Evolutionary conservation across 768 basidiomycete species (phyloP).

Genomic region (Bullera alba): DNA sequence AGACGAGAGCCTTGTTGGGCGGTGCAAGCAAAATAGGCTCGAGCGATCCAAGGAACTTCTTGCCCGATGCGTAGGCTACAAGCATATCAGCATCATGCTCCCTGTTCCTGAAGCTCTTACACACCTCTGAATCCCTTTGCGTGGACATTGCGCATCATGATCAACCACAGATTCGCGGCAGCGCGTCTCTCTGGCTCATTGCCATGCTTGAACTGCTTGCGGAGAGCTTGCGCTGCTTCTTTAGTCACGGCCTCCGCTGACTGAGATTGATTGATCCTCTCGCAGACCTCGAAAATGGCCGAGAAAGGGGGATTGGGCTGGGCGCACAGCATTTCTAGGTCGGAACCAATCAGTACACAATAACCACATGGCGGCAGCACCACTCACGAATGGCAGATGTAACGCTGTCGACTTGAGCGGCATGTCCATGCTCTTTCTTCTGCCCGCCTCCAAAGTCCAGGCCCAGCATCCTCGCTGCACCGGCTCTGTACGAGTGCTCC

Average conservation of each 20-base stretch:
- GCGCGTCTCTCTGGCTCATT: constrained; percentile 20
- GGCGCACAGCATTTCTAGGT: constrained; percentile 21
- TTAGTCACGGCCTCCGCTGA: constrained; percentile 65
- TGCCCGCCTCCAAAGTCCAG: constrained; percentile 6
- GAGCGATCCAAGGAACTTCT: constrained; percentile 25
- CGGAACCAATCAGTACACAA: not conserved
- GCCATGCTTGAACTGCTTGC: constrained; percentile 70
- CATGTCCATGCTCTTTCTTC: not conserved
- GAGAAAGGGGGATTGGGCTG: constrained; percentile 51
- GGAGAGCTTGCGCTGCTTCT: constrained; percentile 72
- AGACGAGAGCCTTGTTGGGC: constrained; percentile 23
- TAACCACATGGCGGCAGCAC: too few relatives aligned
- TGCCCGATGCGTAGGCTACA: constrained; percentile 24
- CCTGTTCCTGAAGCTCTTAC: constrained; percentile 6
- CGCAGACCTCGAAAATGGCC: constrained; percentile 76
- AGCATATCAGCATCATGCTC: not conserved
- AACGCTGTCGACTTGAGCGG: constrained; percentile 20
- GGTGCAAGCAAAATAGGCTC: constrained; percentile 28
- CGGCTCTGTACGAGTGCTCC: constrained; percentile 7
- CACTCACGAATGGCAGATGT: constrained; percentile 35
- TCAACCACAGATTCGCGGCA: constrained; percentile 62
- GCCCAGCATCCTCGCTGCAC: constrained; percentile 9
- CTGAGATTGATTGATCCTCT: constrained; percentile 57
- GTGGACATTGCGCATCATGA: constrained; percentile 76
- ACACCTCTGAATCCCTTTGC: constrained; percentile 58